Evolutionary conservation across 169 alveolate species (phyloP).

Genomic region (Haemoproteus tartakovskyi): DNA sequence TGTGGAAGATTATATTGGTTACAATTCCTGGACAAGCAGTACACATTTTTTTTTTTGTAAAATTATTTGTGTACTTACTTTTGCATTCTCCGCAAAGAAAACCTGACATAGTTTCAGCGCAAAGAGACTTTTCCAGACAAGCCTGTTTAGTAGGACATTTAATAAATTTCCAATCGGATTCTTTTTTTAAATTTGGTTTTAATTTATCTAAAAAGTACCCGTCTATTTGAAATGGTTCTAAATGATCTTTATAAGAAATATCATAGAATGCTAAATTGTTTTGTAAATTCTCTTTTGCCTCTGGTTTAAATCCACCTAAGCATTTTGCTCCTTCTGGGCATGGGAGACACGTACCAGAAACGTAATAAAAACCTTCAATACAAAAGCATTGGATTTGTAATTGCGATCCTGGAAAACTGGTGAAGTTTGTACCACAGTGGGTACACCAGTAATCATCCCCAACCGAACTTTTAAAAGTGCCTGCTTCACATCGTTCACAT

Average conservation of each 20-base stretch:
- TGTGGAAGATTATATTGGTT: conserved; percentile 46
- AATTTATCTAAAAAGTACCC: conserved; percentile 67
- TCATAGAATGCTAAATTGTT: conserved; percentile 58
- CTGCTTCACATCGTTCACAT: conserved; percentile 72
- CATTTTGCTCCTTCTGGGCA: conserved; percentile 77
- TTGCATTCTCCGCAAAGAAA: conserved; percentile 76
- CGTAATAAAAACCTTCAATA: conserved; percentile 68
- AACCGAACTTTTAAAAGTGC: conserved; percentile 69
- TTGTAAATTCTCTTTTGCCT: conserved; percentile 36
- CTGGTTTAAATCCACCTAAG: conserved; percentile 68
- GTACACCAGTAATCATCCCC: conserved; percentile 73
- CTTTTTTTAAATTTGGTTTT: conserved; percentile 41
- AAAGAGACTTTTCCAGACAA: conserved; percentile 63
- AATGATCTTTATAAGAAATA: conserved; percentile 64
- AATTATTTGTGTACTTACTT: conserved; percentile 71
- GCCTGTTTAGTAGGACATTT: conserved; percentile 72
- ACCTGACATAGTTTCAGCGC: conserved; percentile 72
- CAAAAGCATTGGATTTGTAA: conserved; percentile 74
- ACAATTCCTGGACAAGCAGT: conserved; percentile 66
- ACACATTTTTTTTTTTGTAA: conserved; percentile 66
- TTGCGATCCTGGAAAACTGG: conserved; percentile 68
- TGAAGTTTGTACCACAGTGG: conserved; percentile 68
- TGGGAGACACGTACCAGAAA: conserved; percentile 65
- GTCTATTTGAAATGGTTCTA: conserved; percentile 71
- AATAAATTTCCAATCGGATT: conserved; percentile 70